Evolutionary conservation across 2,329 filamentous ascomycete genomes (phyloP).

Genomic region (Penicillium expansum): DNA sequence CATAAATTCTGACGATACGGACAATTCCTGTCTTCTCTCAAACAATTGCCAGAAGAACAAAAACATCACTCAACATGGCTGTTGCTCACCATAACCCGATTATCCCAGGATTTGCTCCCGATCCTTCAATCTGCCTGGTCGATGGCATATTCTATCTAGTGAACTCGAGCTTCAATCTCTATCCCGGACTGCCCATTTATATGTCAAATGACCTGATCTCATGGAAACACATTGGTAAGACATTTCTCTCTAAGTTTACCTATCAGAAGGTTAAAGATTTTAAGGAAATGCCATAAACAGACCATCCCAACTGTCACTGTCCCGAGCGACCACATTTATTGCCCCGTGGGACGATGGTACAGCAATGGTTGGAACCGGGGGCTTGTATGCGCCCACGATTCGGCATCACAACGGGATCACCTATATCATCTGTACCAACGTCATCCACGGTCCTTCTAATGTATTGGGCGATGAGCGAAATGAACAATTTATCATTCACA

Average conservation of each 20-base stretch:
- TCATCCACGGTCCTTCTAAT: constrained; percentile 16
- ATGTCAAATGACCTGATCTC: constrained; percentile 45
- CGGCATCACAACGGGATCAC: constrained; percentile 42
- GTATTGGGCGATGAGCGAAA: constrained; percentile 10
- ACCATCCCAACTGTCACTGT: constrained; percentile 34
- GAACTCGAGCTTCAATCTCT: constrained; percentile 46
- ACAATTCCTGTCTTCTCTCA: not conserved
- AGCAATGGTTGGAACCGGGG: constrained; percentile 22
- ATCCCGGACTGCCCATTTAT: constrained; percentile 48
- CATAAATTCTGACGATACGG: not conserved
- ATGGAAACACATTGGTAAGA: constrained; percentile 37
- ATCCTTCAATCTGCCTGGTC: constrained; percentile 47
- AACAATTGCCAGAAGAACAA: not conserved
- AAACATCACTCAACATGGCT: not conserved
- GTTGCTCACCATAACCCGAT: constrained; percentile 41
- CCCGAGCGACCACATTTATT: constrained; percentile 18
- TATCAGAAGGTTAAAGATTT: not conserved
- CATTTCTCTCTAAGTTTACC: not conserved
- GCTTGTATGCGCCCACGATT: constrained; percentile 44
- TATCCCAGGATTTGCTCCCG: constrained; percentile 47
- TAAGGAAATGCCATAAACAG: constrained; percentile 20
- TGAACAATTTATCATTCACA: constrained; percentile 42
- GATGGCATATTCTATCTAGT: constrained; percentile 46
- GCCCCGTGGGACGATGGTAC: constrained; percentile 6
- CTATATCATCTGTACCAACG: constrained; percentile 40